phyloP scores from a whole-genome alignment of 1,139 yeast genomes.

The Geotrichum phurueaensis region DNA sequence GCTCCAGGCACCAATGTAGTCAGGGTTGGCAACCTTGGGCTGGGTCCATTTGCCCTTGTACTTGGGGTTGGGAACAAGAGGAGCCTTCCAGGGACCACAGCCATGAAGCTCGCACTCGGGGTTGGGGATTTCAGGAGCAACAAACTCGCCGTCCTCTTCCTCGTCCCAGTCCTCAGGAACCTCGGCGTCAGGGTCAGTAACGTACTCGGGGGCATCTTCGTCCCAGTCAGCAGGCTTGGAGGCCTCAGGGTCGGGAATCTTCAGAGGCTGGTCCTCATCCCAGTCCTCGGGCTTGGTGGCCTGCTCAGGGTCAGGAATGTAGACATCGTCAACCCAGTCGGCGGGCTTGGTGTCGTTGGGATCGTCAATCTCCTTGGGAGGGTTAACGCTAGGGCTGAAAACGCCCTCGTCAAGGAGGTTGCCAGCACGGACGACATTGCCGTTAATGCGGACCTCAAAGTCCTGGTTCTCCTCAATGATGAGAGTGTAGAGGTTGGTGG shows the following conservation, averaged over 20 bases:
- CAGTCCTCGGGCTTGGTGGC: conserved; percentile 71
- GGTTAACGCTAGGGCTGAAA: conserved; percentile 58
- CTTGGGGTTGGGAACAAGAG: conserved; percentile 57
- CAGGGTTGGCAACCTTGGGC: conserved; percentile 64
- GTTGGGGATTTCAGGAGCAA: conserved; percentile 60
- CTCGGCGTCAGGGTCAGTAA: conserved; percentile 58
- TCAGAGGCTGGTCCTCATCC: conserved; percentile 59
- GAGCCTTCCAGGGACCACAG: conserved; percentile 72
- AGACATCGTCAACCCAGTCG: conserved; percentile 69
- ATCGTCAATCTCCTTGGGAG: conserved; percentile 60
- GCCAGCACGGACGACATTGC: conserved; percentile 66
- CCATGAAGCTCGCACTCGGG: conserved; percentile 68
- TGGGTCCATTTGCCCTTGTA: conserved; percentile 76
- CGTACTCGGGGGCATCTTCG: conserved; percentile 51
- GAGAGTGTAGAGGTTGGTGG: conserved; percentile 66
- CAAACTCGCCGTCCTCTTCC: conserved; percentile 81
- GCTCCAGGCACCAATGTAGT: conserved; percentile 73
- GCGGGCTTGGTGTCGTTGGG: conserved; percentile 59
- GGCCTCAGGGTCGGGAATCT: conserved; percentile 61
- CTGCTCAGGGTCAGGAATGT: conserved; percentile 60
- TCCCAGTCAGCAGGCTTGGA: conserved; percentile 74
- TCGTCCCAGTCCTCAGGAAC: conserved; percentile 81
- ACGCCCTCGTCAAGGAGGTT: conserved; percentile 49
- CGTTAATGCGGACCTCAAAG: conserved; percentile 77
- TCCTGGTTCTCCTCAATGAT: conserved; percentile 57